These are phyloP conservation scores for Penicillium diatomitis DNA, from an alignment of 495 filamentous ascomycete genomes.

Conservation along the genomic window DNA sequence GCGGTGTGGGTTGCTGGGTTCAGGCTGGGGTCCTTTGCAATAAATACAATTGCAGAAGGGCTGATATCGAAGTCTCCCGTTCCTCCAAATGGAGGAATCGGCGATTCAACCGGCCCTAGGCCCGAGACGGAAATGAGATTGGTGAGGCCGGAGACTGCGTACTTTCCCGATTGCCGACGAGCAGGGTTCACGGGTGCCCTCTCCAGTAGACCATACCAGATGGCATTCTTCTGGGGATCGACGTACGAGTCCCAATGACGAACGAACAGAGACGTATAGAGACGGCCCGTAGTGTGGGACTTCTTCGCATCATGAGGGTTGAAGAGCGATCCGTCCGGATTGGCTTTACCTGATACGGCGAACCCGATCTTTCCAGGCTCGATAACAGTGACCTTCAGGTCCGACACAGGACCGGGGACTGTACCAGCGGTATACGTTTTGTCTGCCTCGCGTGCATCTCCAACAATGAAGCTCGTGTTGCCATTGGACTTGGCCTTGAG, in stretches of 20 bases:
- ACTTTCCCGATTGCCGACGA: constrained; percentile 32
- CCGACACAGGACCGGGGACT: constrained; percentile 60
- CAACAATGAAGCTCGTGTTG: constrained; percentile 53
- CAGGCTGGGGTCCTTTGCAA: constrained; percentile 73
- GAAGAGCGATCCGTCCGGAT: constrained; percentile 45
- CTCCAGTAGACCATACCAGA: constrained; percentile 64
- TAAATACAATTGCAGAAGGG: constrained; percentile 57
- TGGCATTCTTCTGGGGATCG: constrained; percentile 54
- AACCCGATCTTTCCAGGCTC: constrained; percentile 59
- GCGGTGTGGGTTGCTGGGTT: constrained; percentile 76
- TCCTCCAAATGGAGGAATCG: constrained; percentile 53
- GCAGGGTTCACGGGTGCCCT: constrained; percentile 31
- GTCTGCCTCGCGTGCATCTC: constrained; percentile 45
- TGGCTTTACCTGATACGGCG: constrained; percentile 53
- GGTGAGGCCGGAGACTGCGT: constrained; percentile 36
- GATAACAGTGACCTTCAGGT: constrained; percentile 60
- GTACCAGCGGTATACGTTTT: constrained; percentile 52
- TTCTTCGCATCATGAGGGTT: constrained; percentile 47
- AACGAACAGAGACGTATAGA: constrained; percentile 50
- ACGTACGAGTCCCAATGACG: constrained; percentile 55
- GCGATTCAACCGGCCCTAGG: constrained; percentile 38
- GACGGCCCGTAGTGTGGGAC: constrained; percentile 38
- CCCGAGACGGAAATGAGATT: constrained; percentile 40
- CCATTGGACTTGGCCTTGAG: constrained; percentile 57
- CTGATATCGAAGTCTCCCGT: constrained; percentile 51